Conservation (phyloP, 805 yeast species). For the Lipomyces oligophaga region DNA sequence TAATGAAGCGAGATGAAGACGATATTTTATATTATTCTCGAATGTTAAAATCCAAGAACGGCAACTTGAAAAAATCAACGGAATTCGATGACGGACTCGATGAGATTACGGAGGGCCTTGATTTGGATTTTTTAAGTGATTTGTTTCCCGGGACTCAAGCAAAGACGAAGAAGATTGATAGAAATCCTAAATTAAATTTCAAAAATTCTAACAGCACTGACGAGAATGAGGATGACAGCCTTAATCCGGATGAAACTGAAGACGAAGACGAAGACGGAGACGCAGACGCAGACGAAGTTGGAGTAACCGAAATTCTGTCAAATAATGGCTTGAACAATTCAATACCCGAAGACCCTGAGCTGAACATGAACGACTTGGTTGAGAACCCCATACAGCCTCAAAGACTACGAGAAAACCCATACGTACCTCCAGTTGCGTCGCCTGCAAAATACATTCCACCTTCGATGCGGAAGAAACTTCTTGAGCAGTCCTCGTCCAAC, state of each 20-base stretch:
- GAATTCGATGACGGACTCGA: slow-evolving; percentile 77
- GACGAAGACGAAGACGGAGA: slow-evolving; percentile 20
- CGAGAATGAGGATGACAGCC: slow-evolving; percentile 29
- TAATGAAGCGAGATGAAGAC: slow-evolving; percentile 59
- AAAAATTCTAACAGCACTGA: slow-evolving; percentile 20
- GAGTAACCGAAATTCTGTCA: slow-evolving; percentile 1
- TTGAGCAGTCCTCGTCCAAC: slow-evolving; percentile 39
- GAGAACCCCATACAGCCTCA: slow-evolving; percentile 33
- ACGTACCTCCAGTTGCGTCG: slow-evolving; percentile 53
- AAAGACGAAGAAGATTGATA: slow-evolving; percentile 17
- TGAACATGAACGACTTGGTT: slow-evolving; percentile 35
- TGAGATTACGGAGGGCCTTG: slow-evolving; percentile 71
- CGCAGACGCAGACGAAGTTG: slow-evolving; percentile 1
- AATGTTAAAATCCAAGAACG: slow-evolving; percentile 62
- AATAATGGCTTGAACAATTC: slow-evolving; percentile 25
- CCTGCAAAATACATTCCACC: slow-evolving; percentile 73
- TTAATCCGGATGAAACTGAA: slow-evolving; percentile 19
- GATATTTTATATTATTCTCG: slow-evolving; percentile 82
- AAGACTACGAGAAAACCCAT: slow-evolving; percentile 62
- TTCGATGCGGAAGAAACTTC: slow-evolving; percentile 58
- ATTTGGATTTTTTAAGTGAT: slow-evolving; percentile 43
- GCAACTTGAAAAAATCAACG: slow-evolving; percentile 41
- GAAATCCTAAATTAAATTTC: slow-evolving; percentile 23
- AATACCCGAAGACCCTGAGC: slow-evolving; percentile 27
- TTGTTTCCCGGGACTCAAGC: slow-evolving; percentile 9